A percentile compares a stretch with the other conserved stretches of the same genome.
Evolutionary conservation across 352 stramenopile species (phyloP).

Genomic region (Phytophthora nicotianae): DNA sequence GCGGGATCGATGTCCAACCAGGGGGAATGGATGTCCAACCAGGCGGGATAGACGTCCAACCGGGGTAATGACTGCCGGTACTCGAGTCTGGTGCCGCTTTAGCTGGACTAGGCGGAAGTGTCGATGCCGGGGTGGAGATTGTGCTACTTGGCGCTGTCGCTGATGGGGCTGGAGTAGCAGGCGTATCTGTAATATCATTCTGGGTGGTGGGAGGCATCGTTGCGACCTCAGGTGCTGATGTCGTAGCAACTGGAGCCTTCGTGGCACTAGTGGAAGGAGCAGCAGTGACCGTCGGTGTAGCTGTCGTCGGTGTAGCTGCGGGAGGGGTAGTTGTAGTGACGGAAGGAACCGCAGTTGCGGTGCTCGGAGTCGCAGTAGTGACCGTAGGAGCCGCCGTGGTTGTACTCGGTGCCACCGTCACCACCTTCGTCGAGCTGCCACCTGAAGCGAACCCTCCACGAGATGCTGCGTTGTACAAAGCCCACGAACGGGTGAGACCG

Average conservation of each 20-base stretch:
- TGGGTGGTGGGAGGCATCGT: too few relatives aligned
- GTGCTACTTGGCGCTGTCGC: too few relatives aligned
- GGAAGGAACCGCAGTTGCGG: conserved; percentile 5
- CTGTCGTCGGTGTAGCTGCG: neutral
- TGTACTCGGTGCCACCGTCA: conserved; percentile 8
- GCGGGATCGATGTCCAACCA: conserved; percentile 18
- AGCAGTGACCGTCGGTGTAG: neutral
- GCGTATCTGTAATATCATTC: neutral
- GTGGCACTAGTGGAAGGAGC: too few relatives aligned
- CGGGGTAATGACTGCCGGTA: conserved; percentile 17
- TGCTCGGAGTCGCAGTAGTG: conserved; percentile 3
- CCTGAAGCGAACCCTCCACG: too few relatives aligned
- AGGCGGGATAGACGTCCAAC: conserved; percentile 26
- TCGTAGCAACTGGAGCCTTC: too few relatives aligned
- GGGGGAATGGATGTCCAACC: conserved; percentile 23
- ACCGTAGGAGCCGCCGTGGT: conserved; percentile 1
- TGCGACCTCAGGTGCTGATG: too few relatives aligned
- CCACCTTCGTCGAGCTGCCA: too few relatives aligned
- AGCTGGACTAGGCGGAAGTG: conserved; percentile 1
- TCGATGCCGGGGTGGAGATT: neutral
- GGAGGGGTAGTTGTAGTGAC: conserved; percentile 10
- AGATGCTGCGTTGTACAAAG: conserved; percentile 27
- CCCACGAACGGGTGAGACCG: conserved; percentile 44
- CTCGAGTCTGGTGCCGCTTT: conserved; percentile 3
- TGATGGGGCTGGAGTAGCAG: neutral